Percentiles rank a stretch among this genome's conserved stretches.
Evolutionary conservation across 1,284 basidiomycete genomes (phyloP).

Genomic region (Entoloma clypeatum): DNA sequence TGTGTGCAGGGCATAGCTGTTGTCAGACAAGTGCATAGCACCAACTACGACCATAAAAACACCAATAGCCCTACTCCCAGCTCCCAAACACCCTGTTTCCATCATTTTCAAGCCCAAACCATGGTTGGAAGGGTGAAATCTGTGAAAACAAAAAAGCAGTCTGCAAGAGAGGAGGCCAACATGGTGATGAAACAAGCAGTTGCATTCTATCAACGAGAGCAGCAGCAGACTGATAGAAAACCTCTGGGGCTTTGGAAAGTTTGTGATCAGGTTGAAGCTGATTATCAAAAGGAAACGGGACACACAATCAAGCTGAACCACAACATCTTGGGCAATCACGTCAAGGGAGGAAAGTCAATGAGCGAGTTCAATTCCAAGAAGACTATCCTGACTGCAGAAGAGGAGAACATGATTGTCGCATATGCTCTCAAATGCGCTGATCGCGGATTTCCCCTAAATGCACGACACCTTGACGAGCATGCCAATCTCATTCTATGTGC

Average conservation of each 20-base stretch:
- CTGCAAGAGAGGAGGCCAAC: no score
- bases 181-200: no score
- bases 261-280: neutral
- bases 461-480: slow-evolving; percentile 26
- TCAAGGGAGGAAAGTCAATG: slow-evolving; percentile 16
- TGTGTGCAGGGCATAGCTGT: no score
- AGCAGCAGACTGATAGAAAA: no score
- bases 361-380: slow-evolving; percentile 20
- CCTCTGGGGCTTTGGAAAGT: neutral
- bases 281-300: neutral
- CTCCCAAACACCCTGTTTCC: no score
- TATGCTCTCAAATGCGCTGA: slow-evolving; percentile 24
- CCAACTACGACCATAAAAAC: no score
- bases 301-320: slow-evolving; percentile 11
- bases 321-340: slow-evolving; percentile 14
- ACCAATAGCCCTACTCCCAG: no score
- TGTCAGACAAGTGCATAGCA: no score
- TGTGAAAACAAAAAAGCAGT: no score
- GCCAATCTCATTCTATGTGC: slow-evolving; percentile 27
- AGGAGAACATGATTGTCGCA: slow-evolving; percentile 26
- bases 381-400: slow-evolving; percentile 23
- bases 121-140: no score
- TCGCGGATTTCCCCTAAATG: slow-evolving; percentile 34
- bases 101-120: no score
- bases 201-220: no score